Conservation (phyloP, 331 rosid genomes). For the Stylosanthes scabra region DNA sequence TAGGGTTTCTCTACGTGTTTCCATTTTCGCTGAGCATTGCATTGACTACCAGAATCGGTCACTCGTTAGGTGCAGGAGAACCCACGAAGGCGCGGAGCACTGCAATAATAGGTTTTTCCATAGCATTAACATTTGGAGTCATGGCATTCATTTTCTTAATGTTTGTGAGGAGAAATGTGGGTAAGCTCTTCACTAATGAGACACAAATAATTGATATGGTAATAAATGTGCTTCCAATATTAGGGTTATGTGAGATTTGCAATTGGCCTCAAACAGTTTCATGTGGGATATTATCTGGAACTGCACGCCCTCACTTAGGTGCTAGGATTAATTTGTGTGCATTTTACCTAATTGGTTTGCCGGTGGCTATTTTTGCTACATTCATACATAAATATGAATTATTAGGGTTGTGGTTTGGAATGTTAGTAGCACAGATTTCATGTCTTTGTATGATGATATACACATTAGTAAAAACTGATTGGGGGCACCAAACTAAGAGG, state of each 20-base stretch:
- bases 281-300: slow-evolving; percentile 76
- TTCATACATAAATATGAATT: slow-evolving; percentile 55
- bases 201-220: slow-evolving; percentile 67
- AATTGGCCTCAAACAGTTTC: slow-evolving; percentile 81
- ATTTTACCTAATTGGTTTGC: slow-evolving; percentile 76
- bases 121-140: slow-evolving; percentile 60
- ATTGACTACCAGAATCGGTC: slow-evolving; percentile 71
- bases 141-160: slow-evolving; percentile 51
- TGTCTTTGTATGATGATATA: slow-evolving; percentile 74
- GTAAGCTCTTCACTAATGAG: slow-evolving; percentile 72
- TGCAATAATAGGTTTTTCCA: slow-evolving; percentile 53
- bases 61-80: slow-evolving; percentile 72
- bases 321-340: slow-evolving; percentile 76
- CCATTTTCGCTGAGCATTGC: slow-evolving; percentile 69
- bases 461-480: slow-evolving; percentile 66
- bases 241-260: slow-evolving; percentile 82
- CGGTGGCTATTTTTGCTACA: slow-evolving; percentile 59
- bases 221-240: slow-evolving; percentile 57
- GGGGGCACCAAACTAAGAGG: slow-evolving; percentile 67
- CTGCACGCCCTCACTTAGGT: slow-evolving; percentile 79
- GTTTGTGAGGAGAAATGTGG: slow-evolving; percentile 59
- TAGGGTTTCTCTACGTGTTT: slow-evolving; percentile 66
- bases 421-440: slow-evolving; percentile 71
- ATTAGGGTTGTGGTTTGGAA: slow-evolving; percentile 76
- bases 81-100: slow-evolving; percentile 58